Evolutionary conservation across 2,329 filamentous ascomycete genomes (phyloP).

Genomic region (Pseudogymnoascus sp.): DNA sequence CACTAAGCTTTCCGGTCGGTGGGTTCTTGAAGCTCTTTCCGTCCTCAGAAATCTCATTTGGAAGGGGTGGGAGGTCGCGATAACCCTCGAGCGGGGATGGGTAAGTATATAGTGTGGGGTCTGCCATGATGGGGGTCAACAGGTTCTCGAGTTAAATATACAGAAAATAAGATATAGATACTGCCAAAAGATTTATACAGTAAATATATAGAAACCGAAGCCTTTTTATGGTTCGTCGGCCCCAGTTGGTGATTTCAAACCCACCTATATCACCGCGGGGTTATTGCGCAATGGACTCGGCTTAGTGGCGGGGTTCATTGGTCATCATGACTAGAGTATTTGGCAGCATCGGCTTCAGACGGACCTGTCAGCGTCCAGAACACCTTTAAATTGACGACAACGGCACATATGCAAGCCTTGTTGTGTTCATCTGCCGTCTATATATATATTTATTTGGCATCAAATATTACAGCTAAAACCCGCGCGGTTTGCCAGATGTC

Average conservation of each 20-base stretch:
- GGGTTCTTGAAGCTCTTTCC: conserved; percentile 72
- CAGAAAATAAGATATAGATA: not conserved
- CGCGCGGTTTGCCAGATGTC: not conserved
- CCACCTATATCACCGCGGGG: not conserved
- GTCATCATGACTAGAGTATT: not conserved
- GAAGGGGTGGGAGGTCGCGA: conserved; percentile 46
- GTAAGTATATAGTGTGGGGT: conserved; percentile 39
- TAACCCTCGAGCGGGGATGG: conserved; percentile 52
- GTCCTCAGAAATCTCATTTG: conserved; percentile 47
- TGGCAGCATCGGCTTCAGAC: not conserved
- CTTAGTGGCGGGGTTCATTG: not conserved
- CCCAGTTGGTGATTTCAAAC: not conserved
- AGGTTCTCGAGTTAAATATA: not conserved
- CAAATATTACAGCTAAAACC: not conserved
- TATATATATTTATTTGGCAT: not conserved
- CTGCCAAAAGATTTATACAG: not conserved
- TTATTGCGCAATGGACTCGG: not conserved
- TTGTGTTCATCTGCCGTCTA: not conserved
- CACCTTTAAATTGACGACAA: not conserved
- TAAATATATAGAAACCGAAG: not conserved
- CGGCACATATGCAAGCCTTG: not conserved
- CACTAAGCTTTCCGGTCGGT: conserved; percentile 50
- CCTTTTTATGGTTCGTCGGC: not conserved
- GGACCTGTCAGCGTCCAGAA: not conserved
- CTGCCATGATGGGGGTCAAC: conserved; percentile 28